Base-by-base conservation (phyloP, 2,329 filamentous ascomycete genomes). In the Nemania abortiva region DNA sequence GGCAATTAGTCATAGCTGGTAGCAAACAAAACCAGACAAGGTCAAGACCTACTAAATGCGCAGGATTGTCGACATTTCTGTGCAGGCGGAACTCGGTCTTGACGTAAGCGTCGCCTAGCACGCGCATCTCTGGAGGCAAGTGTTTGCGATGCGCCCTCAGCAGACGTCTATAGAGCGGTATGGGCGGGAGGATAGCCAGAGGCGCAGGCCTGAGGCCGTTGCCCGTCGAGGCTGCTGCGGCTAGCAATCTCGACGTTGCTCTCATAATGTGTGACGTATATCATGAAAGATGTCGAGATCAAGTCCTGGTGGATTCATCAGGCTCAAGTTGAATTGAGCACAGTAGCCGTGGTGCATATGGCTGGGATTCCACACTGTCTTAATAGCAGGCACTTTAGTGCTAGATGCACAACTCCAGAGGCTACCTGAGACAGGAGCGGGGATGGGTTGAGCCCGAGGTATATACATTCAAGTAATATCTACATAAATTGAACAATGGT, bases 61-160 rank as follows among this genome's bases (percentile, higher is more conserved):
- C 88, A 0, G 96, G 95, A 77, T 98, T 98, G 69, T 98, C 95
- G 57, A 97, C 89, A 39, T 89, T 86, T 69, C 87, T 88, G 78
- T 98, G 96, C 0, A 92, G 91, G 69, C 93, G 88, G 75, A 98
- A 99, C 83, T 99, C 96, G 54, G 90, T 89, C 83, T 97, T 98
- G 79, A 98, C 86, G 81, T 98, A 99, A 79, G 94, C 89, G 78
- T 99, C 96, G 4, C 96, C 96, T 7, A 99, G 83, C 4, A 97
- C 66, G 42, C 96, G 90, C 90, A 90, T 88, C 63, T 97, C 91
- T 1, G 82, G 75, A 0, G 91, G 90, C 10, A 99, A 84, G 75
- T 91, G 87, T 77, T 91, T 93, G 74, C 96, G 89, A 82, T 99
- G 96, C 3, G 92, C 90, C 72, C 96, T 91, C 34, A 99, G 85